Evolutionary conservation across 208 protist species (phyloP).

Genomic region (Blastocrithidia nonstop): DNA sequence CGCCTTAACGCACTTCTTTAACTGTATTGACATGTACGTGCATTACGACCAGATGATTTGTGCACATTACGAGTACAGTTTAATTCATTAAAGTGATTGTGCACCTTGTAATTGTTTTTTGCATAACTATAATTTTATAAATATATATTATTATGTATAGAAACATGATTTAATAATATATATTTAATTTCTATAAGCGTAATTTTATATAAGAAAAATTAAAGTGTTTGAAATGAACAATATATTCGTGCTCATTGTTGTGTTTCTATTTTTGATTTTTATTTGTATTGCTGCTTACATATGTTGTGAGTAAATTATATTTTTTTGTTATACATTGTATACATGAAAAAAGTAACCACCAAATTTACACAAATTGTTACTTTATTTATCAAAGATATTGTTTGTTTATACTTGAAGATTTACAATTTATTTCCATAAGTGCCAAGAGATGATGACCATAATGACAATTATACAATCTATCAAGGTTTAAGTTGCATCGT

Average conservation of each 20-base stretch:
- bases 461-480: too few species aligned
- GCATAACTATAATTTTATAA: conserved; percentile 1
- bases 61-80: conserved; percentile 3
- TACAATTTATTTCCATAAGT: too few species aligned
- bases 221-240: neutral
- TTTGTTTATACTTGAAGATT: too few species aligned
- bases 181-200: neutral
- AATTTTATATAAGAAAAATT: neutral
- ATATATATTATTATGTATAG: neutral
- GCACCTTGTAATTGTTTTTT: neutral
- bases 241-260: neutral
- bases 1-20: conserved; percentile 56
- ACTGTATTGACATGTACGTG: conserved; percentile 43
- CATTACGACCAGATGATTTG: conserved; percentile 21
- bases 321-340: too few species aligned
- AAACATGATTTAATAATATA: conserved; percentile 1
- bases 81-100: neutral
- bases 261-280: conserved; percentile 3
- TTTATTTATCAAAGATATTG: too few species aligned
- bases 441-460: too few species aligned
- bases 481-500: too few species aligned
- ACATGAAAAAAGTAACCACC: too few species aligned
- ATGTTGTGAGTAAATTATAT: conserved; percentile 3
- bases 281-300: conserved; percentile 5
- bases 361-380: too few species aligned